Evolutionary conservation across 192 early-diverging fungal species (phyloP), one percentile per base, ranked within the genome.

Genomic region (Coemansia sp.): DNA sequence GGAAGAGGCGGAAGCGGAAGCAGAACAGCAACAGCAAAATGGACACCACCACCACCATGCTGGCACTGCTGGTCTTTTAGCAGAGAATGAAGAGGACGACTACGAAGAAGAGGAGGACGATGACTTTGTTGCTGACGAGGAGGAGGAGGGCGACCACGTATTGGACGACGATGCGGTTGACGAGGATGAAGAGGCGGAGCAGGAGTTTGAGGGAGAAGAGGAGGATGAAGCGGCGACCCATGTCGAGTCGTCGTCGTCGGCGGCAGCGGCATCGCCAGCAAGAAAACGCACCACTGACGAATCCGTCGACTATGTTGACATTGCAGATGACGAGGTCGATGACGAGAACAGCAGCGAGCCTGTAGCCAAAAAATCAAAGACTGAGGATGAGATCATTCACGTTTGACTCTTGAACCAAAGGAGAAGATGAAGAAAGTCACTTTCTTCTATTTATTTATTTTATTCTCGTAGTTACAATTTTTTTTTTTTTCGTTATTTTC

Each of bases 91-190:
- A 15, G 62, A 60, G 33, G 57, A 64, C 20, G 71, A 53, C 9
- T 61, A 75, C 17, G 73, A 64, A 3, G 71, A 67, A 2, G 72
- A 77, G 0, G 75, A 65, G 4, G 74, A 76, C 33, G 68, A 71
- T 7, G 75, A 77, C 65, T 77, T 69, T 79, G 76, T 63, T 2
- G 67, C 65, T 6, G 71, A 65, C 8, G 71, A 70, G 7, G 76
- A 79, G 20, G 76, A 79, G 25, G 71, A 69, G 38, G 61, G 61
- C 38, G 76, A 79, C 53, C 67, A 73, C 32, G 61, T 67, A 9
- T 42, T 79, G 23, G 71, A 73, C n/a, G 64, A 49, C n/a, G 70
- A 73, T 23, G 71, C 54, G 0, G 59, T 41, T 13, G 61, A 61
- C 1, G 66, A 61, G 0, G 73, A 62, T 7, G 71, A 63, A 17